Evolutionary conservation across 75 land plant species (phyloP).

Genomic region (Picea glauca): DNA sequence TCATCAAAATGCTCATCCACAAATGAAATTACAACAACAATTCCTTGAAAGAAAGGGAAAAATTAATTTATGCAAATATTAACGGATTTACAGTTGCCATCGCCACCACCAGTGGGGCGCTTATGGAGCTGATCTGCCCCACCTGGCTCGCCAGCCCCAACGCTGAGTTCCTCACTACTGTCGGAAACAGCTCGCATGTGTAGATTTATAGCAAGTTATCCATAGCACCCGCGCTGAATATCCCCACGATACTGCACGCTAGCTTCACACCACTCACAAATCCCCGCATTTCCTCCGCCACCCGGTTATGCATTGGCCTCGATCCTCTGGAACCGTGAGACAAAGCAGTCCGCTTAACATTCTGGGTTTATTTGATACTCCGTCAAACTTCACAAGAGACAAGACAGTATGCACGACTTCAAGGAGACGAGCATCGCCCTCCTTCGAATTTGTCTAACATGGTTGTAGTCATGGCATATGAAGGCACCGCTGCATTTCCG

Average conservation of each 20-base stretch:
- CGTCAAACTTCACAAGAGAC: constrained; percentile 45
- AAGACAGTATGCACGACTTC: constrained; percentile 52
- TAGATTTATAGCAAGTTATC: constrained; percentile 84
- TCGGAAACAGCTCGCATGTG: constrained; percentile 87
- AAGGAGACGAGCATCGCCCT: constrained; percentile 21
- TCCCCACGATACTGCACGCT: constrained; percentile 71
- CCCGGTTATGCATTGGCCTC: not conserved
- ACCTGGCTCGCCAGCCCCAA: constrained; percentile 74
- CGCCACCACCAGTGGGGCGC: constrained; percentile 81
- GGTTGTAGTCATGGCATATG: constrained; percentile 18
- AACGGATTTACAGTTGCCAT: constrained; percentile 22
- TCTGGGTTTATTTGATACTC: no score
- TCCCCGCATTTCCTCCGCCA: not conserved
- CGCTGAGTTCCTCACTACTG: constrained; percentile 88
- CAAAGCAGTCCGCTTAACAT: no score
- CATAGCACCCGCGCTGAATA: constrained; percentile 86
- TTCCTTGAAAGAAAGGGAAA: no score
- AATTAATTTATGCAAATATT: no score
- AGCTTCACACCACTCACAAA: constrained; percentile 26
- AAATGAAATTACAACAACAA: no score
- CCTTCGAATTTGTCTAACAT: constrained; percentile 23
- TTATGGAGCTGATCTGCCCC: constrained; percentile 65
- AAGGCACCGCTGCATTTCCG: constrained; percentile 33
- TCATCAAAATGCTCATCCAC: no score
- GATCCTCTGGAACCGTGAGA: not conserved